Evolutionary conservation across 2,329 filamentous ascomycete genomes (phyloP).

Genomic region (Lachnellula cervina): DNA sequence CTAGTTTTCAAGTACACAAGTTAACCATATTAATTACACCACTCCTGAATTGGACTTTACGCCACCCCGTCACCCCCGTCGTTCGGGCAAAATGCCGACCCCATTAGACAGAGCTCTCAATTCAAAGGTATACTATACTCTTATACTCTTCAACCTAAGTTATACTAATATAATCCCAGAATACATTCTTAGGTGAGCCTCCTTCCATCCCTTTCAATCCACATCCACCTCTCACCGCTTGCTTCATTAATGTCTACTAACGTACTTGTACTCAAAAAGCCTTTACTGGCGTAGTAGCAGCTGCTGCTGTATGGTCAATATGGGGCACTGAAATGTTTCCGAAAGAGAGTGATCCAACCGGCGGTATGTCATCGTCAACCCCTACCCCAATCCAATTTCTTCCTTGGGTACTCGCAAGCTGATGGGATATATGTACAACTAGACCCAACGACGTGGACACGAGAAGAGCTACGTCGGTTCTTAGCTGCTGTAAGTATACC

Average conservation of each 20-base stretch:
- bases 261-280: constrained; percentile 40
- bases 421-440: background rate
- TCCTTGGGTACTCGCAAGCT: too few species aligned
- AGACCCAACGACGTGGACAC: constrained; percentile 70
- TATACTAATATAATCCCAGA: constrained; percentile 41
- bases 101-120: constrained; percentile 63
- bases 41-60: background rate
- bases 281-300: constrained; percentile 77
- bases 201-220: background rate
- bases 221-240: background rate
- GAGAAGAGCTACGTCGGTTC: constrained; percentile 76
- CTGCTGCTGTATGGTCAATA: constrained; percentile 76
- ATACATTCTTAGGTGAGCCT: constrained; percentile 60
- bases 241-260: constrained; percentile 3
- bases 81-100: constrained; percentile 55
- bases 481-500: constrained; percentile 62
- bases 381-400: too few species aligned
- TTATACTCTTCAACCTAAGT: too few species aligned
- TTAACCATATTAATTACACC: constrained; percentile 1
- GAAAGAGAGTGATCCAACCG: constrained; percentile 66
- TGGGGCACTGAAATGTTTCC: constrained; percentile 83
- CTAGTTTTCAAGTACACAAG: constrained; percentile 1
- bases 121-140: constrained; percentile 57
- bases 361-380: constrained; percentile 45
- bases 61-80: constrained; percentile 6